Percentiles rank a stretch among this genome's conserved stretches.
phyloP scores from a whole-genome alignment of 768 basidiomycete species.

The Tulasnella sp. region DNA sequence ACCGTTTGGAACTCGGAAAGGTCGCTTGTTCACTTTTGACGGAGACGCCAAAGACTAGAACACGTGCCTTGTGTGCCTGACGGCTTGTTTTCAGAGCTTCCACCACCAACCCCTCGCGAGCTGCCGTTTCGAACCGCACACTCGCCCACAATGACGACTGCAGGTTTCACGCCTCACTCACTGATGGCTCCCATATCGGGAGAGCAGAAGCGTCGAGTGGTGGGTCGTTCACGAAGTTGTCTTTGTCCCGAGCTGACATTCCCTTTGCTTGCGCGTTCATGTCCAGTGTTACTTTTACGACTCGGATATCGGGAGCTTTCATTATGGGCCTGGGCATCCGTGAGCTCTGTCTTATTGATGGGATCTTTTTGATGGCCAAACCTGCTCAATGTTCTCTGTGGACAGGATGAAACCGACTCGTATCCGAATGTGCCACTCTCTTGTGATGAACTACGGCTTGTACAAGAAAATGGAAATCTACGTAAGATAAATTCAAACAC shows the following conservation, averaged over 20 bases:
- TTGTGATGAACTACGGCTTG: conserved; percentile 98
- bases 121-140: neutral
- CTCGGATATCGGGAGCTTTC: conserved; percentile 97
- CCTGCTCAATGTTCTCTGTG: neutral
- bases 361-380: neutral
- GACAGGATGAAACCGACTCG: conserved; percentile 91
- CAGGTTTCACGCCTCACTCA: conserved; percentile 7
- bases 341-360: conserved; percentile 26
- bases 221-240: conserved; percentile 31
- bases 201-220: conserved; percentile 81
- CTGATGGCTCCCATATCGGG: conserved; percentile 53
- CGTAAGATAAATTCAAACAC: conserved; percentile 38
- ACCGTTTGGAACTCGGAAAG: too few species aligned
- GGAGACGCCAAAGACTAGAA: neutral
- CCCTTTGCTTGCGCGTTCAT: neutral
- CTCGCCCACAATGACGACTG: neutral
- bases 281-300: conserved; percentile 97
- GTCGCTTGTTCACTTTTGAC: too few species aligned
- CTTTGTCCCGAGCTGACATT: neutral
- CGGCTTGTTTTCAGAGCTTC: neutral
- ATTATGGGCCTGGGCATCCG: conserved; percentile 98
- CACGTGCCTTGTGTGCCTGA: conserved; percentile 8
- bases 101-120: neutral
- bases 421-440: conserved; percentile 98
- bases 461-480: conserved; percentile 99